Evolutionary conservation across 306 rosid genomes (phyloP).

Genomic region (Vigna radiata): DNA sequence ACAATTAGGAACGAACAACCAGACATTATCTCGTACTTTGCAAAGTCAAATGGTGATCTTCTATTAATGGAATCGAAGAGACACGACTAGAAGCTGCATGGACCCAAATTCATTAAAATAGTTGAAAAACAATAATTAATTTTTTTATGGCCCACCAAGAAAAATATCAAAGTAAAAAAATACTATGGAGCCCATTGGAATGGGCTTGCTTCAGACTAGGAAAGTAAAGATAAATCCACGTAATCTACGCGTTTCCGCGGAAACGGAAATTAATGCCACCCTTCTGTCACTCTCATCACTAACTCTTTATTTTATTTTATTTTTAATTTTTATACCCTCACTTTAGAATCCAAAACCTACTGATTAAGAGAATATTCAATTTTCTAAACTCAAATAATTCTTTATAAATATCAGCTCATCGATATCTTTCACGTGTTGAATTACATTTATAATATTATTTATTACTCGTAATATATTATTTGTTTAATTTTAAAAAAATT

Average conservation of each 20-base stretch:
- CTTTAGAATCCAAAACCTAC: background rate
- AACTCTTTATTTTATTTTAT: background rate
- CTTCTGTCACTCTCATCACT: background rate
- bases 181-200: constrained; percentile 28
- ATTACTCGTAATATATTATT: background rate
- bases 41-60: constrained; percentile 4
- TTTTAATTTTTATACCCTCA: background rate
- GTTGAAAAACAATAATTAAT: background rate
- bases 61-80: background rate
- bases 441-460: background rate
- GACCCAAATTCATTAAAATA: constrained; percentile 12
- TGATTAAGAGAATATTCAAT: background rate
- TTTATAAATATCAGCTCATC: too few relatives aligned
- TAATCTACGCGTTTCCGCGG: constrained; percentile 53
- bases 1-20: background rate
- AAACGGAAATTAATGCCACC: constrained; percentile 34
- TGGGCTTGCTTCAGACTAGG: constrained; percentile 4
- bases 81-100: background rate
- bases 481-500: background rate
- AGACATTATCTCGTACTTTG: constrained; percentile 9
- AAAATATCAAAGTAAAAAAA: constrained; percentile 15
- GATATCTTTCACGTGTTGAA: background rate
- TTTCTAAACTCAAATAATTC: too few relatives aligned
- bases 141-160: constrained; percentile 14
- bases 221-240: constrained; percentile 29